Percentiles rank a stretch among this genome's conserved stretches.
phyloP scores from a whole-genome alignment of 163 green algal genomes.

The Coccomyxa subellipsoidea region DNA sequence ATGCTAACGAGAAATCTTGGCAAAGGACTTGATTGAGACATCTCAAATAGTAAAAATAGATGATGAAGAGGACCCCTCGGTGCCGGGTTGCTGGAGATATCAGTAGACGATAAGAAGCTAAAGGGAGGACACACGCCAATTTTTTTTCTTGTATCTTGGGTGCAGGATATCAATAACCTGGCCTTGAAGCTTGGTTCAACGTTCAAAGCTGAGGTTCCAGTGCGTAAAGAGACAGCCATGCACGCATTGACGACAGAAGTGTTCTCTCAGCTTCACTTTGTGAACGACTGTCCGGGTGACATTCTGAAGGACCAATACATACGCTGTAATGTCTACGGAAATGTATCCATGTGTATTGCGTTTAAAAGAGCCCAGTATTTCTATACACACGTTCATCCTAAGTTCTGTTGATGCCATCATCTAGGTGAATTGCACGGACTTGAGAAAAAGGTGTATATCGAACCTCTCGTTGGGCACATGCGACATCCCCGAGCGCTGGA shows the following conservation, averaged over 20 bases:
- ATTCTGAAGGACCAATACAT: background rate
- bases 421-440: background rate
- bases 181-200: no score
- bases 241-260: no score
- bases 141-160: no score
- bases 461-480: background rate
- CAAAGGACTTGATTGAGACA: background rate
- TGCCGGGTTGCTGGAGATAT: no score
- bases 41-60: background rate
- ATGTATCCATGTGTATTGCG: background rate
- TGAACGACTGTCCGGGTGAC: background rate
- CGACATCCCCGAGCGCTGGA: background rate
- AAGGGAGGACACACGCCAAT: no score
- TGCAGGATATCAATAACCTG: no score
- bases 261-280: no score
- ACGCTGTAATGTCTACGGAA: background rate
- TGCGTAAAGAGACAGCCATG: no score
- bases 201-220: no score
- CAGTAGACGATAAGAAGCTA: no score
- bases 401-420: no score
- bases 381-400: no score
- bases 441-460: background rate
- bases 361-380: background rate
- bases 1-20: background rate
- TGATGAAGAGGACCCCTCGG: background rate